Percentiles rank a stretch among this genome's conserved stretches.
Conservation (phyloP, 345 rosid species). For the Carallia brachiata region DNA sequence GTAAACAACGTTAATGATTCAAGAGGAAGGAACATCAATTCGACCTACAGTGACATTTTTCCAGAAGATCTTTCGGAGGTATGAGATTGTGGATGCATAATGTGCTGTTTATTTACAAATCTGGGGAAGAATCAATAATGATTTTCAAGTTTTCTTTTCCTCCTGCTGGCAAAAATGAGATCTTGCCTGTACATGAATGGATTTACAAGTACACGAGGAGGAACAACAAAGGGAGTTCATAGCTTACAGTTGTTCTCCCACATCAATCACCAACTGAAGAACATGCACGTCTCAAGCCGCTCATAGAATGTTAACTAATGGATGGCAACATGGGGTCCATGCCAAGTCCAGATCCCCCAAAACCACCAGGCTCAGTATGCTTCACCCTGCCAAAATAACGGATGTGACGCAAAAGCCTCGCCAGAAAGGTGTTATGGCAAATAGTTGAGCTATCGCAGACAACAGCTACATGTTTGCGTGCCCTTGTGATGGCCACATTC, state of each 20-base stretch:
- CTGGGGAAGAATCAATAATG: not conserved
- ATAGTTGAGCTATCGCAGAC: slow-evolving; percentile 96
- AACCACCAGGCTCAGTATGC: slow-evolving; percentile 76
- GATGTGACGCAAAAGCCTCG: slow-evolving; percentile 82
- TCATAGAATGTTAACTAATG: slow-evolving; percentile 36
- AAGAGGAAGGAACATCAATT: not conserved
- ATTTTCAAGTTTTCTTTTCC: not conserved
- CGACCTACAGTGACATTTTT: not conserved
- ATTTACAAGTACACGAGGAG: slow-evolving; percentile 5
- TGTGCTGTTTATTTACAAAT: slow-evolving; percentile 34
- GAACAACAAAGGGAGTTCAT: slow-evolving; percentile 7
- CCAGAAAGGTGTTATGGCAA: slow-evolving; percentile 90
- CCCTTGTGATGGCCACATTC: slow-evolving; percentile 93
- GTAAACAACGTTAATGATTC: too few species aligned
- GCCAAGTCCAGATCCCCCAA: slow-evolving; percentile 83
- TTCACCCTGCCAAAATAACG: slow-evolving; percentile 86
- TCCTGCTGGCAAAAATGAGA: slow-evolving; percentile 13
- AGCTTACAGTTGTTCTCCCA: slow-evolving; percentile 2
- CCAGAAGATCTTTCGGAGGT: not conserved
- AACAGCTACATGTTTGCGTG: slow-evolving; percentile 76
- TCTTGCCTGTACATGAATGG: slow-evolving; percentile 30
- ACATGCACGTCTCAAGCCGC: slow-evolving; percentile 5
- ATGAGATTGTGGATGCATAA: slow-evolving; percentile 7
- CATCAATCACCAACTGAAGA: slow-evolving; percentile 13
- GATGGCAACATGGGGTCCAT: slow-evolving; percentile 91